A percentile compares a stretch with the other conserved stretches of the same genome.
phyloP scores from a whole-genome alignment of 371 early-diverging fungal genomes.

The Apophysomyces elegans region DNA sequence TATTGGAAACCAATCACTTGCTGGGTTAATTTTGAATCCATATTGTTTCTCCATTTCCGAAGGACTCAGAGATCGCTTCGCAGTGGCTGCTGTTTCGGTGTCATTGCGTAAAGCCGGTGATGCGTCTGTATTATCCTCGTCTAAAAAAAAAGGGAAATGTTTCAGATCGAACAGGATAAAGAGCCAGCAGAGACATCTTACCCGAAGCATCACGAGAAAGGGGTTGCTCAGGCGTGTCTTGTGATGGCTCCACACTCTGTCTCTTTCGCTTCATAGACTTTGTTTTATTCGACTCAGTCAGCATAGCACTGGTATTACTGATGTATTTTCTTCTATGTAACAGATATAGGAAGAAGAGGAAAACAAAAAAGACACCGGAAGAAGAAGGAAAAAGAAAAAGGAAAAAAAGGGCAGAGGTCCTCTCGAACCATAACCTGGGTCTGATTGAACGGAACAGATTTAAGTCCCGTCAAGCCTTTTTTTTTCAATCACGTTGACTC shows the following conservation, averaged over 20 bases:
- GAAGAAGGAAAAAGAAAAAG: neutral
- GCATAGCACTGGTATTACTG: neutral
- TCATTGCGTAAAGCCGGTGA: neutral
- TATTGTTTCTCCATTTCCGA: constrained; percentile 14
- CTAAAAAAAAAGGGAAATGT: neutral
- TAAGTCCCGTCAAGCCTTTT: neutral
- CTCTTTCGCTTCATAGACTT: constrained; percentile 1
- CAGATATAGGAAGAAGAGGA: too few relatives aligned
- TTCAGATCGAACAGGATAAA: neutral
- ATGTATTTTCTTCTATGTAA: neutral
- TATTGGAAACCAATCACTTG: neutral
- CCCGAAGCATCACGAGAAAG: constrained; percentile 25
- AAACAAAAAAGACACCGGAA: too few relatives aligned
- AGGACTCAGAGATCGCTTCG: constrained; percentile 10
- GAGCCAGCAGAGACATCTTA: neutral
- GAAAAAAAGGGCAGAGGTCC: neutral
- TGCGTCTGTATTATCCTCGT: constrained; percentile 21
- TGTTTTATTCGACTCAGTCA: neutral
- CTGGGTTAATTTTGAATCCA: constrained; percentile 24
- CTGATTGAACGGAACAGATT: neutral
- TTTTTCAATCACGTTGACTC: constrained; percentile 2
- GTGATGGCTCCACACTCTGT: neutral
- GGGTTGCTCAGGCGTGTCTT: constrained; percentile 14
- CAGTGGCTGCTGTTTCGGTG: neutral
- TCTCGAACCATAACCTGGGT: neutral